Percentiles rank a stretch among this genome's conserved stretches.
Evolutionary conservation across 352 stramenopile species (phyloP).

Genomic region (Phytopythium delawarense): DNA sequence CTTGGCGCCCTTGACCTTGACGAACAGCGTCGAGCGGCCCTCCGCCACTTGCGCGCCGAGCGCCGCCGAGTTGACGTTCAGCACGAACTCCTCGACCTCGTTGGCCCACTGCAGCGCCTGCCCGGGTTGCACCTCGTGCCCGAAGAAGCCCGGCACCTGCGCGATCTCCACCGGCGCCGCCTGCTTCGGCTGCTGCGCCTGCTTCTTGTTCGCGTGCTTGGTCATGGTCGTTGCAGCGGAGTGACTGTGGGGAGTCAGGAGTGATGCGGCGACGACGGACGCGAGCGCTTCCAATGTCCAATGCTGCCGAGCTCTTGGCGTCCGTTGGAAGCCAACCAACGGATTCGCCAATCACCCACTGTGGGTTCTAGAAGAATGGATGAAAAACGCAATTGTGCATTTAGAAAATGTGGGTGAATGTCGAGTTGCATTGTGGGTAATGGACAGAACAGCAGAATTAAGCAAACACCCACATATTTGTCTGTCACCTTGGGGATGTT

Average conservation of each 20-base stretch:
- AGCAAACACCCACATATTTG: no score
- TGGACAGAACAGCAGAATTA: no score
- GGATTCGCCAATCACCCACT: background rate
- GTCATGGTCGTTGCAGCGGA: constrained; percentile 5
- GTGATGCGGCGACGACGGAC: no score
- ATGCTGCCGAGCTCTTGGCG: background rate
- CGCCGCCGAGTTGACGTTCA: constrained; percentile 76
- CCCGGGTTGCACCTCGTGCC: constrained; percentile 59
- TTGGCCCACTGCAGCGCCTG: constrained; percentile 67
- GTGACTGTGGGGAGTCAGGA: no score
- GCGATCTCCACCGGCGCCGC: constrained; percentile 28
- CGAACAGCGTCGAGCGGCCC: constrained; percentile 72
- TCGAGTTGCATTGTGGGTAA: no score
- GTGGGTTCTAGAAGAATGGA: background rate
- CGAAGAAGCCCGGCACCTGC: constrained; percentile 75
- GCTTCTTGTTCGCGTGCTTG: constrained; percentile 14
- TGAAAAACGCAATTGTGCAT: background rate
- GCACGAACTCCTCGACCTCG: constrained; percentile 65
- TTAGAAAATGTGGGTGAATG: background rate
- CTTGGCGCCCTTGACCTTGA: constrained; percentile 63
- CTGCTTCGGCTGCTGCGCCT: constrained; percentile 2
- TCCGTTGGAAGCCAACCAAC: constrained; percentile 6
- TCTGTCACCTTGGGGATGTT: no score
- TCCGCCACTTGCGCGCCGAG: constrained; percentile 43
- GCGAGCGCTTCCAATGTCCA: no score